Percentiles rank a stretch among this genome's conserved stretches.
Evolutionary conservation across 106 monocot species (phyloP).

Genomic region (Amphibolis antarctica): DNA sequence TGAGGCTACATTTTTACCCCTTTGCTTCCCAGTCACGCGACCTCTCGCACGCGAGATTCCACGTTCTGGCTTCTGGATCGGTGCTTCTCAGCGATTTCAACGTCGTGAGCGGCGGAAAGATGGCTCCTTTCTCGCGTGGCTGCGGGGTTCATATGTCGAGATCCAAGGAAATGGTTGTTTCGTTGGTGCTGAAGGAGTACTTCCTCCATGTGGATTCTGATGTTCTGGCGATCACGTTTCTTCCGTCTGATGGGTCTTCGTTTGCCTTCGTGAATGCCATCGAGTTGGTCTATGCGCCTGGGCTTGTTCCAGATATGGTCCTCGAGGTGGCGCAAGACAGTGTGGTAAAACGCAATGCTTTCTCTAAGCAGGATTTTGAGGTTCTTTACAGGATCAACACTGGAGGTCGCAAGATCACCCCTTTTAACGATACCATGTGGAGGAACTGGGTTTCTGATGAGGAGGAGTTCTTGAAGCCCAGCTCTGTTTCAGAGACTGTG

Average conservation of each 20-base stretch:
- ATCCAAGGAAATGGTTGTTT: not conserved
- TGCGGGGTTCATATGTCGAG: not conserved
- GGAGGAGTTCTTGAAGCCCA: constrained; percentile 26
- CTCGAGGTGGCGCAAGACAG: constrained; percentile 21
- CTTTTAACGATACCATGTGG: constrained; percentile 87
- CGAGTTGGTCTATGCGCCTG: constrained; percentile 62
- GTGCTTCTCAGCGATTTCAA: constrained; percentile 47
- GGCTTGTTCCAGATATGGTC: constrained; percentile 40
- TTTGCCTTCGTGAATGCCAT: constrained; percentile 83
- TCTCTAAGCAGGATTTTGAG: constrained; percentile 43
- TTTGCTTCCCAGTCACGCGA: constrained; percentile 25
- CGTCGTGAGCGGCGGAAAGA: constrained; percentile 3
- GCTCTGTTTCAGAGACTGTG: constrained; percentile 4
- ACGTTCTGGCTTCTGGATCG: constrained; percentile 32
- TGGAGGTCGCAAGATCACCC: constrained; percentile 70
- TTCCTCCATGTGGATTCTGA: constrained; percentile 31
- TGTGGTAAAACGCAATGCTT: constrained; percentile 18
- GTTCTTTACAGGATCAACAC: constrained; percentile 62
- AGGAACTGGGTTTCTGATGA: constrained; percentile 81
- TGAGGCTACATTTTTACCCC: constrained; percentile 84
- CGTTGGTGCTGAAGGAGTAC: constrained; percentile 56
- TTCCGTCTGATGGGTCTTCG: constrained; percentile 28
- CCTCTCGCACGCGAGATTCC: constrained; percentile 42
- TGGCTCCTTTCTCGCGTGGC: not conserved
- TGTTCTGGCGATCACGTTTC: constrained; percentile 39